Evolutionary conservation across 192 early-diverging fungal genomes (phyloP).

Genomic region (Backusella mclennaniae): DNA sequence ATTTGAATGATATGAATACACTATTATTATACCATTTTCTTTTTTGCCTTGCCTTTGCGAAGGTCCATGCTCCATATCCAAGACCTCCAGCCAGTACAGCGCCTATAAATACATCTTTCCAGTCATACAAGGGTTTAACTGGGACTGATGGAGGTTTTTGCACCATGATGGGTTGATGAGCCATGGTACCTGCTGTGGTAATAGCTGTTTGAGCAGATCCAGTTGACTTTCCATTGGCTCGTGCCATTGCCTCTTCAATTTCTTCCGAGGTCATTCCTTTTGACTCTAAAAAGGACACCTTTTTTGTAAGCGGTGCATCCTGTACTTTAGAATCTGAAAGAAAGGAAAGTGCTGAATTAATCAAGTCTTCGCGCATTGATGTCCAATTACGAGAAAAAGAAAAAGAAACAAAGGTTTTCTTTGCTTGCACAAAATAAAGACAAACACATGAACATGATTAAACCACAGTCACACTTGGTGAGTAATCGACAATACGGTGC

Average conservation of each 20-base stretch:
- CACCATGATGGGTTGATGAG: background rate
- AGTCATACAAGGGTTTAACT: slow-evolving; percentile 65
- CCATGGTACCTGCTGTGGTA: background rate
- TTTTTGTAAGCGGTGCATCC: slow-evolving; percentile 82
- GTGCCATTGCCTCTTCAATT: slow-evolving; percentile 85
- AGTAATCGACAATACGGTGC: background rate
- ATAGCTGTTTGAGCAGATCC: slow-evolving; percentile 14
- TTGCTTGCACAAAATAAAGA: background rate
- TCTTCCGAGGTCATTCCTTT: slow-evolving; percentile 92
- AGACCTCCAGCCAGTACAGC: slow-evolving; percentile 84
- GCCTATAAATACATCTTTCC: slow-evolving; percentile 93
- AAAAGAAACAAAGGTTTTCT: background rate
- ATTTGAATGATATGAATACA: slow-evolving; percentile 5
- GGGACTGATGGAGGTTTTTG: slow-evolving; percentile 41
- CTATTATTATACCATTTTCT: background rate
- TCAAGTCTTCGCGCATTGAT: slow-evolving; percentile 65
- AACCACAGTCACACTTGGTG: background rate
- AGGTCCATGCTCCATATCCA: slow-evolving; percentile 75
- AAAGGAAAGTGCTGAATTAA: slow-evolving; percentile 88
- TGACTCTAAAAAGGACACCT: slow-evolving; percentile 90
- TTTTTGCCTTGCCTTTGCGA: slow-evolving; percentile 61
- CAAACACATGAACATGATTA: background rate
- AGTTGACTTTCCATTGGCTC: slow-evolving; percentile 49
- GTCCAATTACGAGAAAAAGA: background rate
- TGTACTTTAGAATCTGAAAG: slow-evolving; percentile 92